Conservation (phyloP, 2,329 filamentous ascomycete genomes). For the Mycosphaerella arachidis region DNA sequence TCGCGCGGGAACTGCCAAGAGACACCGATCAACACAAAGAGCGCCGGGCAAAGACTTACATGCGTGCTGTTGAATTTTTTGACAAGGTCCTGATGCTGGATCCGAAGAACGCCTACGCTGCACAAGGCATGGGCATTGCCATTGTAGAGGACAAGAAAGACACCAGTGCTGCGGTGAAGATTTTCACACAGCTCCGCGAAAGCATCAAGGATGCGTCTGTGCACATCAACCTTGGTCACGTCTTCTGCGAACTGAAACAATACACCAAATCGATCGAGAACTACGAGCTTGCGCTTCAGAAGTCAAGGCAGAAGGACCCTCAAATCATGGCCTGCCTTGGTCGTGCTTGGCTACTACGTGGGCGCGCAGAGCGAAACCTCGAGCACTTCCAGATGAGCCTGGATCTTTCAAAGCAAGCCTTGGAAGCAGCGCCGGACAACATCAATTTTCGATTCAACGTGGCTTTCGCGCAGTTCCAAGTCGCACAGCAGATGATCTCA, state of each 20-base stretch:
- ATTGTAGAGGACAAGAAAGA: constrained; percentile 94
- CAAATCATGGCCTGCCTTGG: constrained; percentile 80
- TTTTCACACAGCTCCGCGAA: constrained; percentile 86
- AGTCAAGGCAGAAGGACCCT: constrained; percentile 66
- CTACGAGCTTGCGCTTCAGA: constrained; percentile 79
- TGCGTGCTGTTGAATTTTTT: constrained; percentile 94
- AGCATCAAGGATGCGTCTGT: constrained; percentile 75
- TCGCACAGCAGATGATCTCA: constrained; percentile 73
- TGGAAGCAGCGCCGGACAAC: constrained; percentile 68
- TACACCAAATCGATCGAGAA: constrained; percentile 88
- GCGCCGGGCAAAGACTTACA: constrained; percentile 80
- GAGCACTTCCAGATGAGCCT: constrained; percentile 60
- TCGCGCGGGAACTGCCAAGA: constrained; percentile 89
- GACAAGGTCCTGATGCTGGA: constrained; percentile 96
- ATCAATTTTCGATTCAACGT: constrained; percentile 91
- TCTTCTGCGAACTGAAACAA: constrained; percentile 85
- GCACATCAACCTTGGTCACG: constrained; percentile 88
- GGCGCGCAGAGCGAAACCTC: constrained; percentile 62
- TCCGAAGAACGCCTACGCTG: constrained; percentile 89
- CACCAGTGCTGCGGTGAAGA: constrained; percentile 71
- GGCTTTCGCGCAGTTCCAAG: constrained; percentile 92
- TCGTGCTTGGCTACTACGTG: constrained; percentile 79
- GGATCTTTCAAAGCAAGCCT: constrained; percentile 63
- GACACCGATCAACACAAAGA: constrained; percentile 86
- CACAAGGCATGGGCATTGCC: constrained; percentile 91